Evolutionary conservation across 345 rosid species (phyloP).

Genomic region (Cardamine occulta): DNA sequence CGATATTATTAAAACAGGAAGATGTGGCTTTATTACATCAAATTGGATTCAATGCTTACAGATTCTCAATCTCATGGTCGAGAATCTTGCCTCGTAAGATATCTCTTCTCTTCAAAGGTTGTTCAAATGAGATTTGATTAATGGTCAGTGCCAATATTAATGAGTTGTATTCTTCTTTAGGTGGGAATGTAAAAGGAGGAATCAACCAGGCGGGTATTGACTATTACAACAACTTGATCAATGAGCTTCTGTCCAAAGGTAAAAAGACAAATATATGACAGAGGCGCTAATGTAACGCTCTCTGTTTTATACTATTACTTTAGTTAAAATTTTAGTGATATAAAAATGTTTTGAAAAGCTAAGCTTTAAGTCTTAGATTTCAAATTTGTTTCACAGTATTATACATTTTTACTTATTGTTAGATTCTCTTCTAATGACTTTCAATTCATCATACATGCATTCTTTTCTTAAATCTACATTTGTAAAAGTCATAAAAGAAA

Average conservation of each 20-base stretch:
- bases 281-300: conserved; percentile 1
- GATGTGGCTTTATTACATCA: conserved; percentile 52
- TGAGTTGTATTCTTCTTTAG: conserved; percentile 20
- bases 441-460: neutral
- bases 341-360: too few relatives aligned
- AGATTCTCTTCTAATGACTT: too few relatives aligned
- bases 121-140: conserved; percentile 9
- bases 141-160: neutral
- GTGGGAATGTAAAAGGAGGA: conserved; percentile 57
- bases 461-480: too few relatives aligned
- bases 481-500: neutral
- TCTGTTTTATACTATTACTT: conserved; percentile 5
- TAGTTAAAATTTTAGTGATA: neutral
- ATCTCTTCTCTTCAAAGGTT: conserved; percentile 5
- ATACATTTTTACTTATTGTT: too few relatives aligned
- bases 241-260: conserved; percentile 51
- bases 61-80: conserved; percentile 62
- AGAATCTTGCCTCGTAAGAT: conserved; percentile 52
- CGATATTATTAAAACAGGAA: conserved; percentile 40
- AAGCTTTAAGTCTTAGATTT: neutral
- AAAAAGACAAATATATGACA: conserved; percentile 8
- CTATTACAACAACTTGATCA: conserved; percentile 60
- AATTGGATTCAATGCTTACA: conserved; percentile 52
- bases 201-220: conserved; percentile 56
- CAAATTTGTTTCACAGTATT: neutral